Percentiles rank a stretch among this genome's conserved stretches.
These are phyloP conservation scores for Phytophthora megakarya DNA, from an alignment of 352 stramenopile species.

Conservation along the genomic window DNA sequence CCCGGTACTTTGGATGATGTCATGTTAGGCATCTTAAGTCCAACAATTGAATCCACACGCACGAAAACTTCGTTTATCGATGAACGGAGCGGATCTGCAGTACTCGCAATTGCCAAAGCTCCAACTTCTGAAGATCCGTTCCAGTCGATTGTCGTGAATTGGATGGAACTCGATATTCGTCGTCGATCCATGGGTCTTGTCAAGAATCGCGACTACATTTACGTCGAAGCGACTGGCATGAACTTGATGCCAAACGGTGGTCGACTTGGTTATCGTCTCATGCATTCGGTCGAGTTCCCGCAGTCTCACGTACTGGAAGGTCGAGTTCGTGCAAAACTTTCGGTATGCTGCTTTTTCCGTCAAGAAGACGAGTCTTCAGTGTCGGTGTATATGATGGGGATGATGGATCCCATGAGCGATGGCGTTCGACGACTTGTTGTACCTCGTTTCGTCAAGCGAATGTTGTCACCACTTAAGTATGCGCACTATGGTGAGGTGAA, in stretches of 20 bases:
- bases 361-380: constrained; percentile 32
- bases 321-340: constrained; percentile 48
- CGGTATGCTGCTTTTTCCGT: constrained; percentile 50
- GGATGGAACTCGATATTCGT: constrained; percentile 42
- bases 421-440: constrained; percentile 38
- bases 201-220: constrained; percentile 68
- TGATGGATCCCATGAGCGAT: constrained; percentile 32
- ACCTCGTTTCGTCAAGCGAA: constrained; percentile 35
- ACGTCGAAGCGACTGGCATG: constrained; percentile 52
- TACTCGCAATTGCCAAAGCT: constrained; percentile 48
- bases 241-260: constrained; percentile 15
- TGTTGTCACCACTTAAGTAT: constrained; percentile 38
- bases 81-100: constrained; percentile 35
- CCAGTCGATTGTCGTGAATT: constrained; percentile 43
- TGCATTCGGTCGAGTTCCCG: constrained; percentile 48
- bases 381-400: constrained; percentile 42
- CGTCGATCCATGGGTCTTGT: constrained; percentile 26
- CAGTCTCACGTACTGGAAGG: constrained; percentile 43
- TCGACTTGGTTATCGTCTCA: constrained; percentile 40
- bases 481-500: constrained; percentile 47
- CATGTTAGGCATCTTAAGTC: constrained; percentile 44
- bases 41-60: constrained; percentile 34
- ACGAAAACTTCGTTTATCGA: constrained; percentile 45
- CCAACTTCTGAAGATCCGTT: constrained; percentile 57
- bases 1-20: constrained; percentile 45